These are phyloP conservation scores for Fonsecaea pugnacius DNA, from an alignment of 2,329 filamentous ascomycete species.

Conservation along the genomic window DNA sequence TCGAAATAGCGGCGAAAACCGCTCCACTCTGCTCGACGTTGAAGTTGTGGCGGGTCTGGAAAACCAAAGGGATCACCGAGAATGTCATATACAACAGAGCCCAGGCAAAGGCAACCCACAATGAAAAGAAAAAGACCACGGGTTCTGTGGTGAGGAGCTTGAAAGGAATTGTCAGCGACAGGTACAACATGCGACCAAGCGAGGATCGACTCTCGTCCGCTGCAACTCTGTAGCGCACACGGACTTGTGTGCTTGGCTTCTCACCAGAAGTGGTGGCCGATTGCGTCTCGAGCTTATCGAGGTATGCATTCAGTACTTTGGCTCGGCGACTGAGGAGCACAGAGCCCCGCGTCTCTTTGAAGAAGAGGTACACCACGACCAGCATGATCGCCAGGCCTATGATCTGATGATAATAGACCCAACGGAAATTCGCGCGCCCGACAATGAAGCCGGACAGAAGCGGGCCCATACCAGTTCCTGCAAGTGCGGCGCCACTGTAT, in stretches of 20 bases:
- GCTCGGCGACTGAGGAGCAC: slow-evolving; percentile 81
- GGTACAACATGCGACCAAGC: slow-evolving; percentile 33
- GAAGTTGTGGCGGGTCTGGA: slow-evolving; percentile 70
- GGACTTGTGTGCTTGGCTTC: neutral
- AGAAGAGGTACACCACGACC: slow-evolving; percentile 67
- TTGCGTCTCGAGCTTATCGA: slow-evolving; percentile 67
- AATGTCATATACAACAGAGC: slow-evolving; percentile 86
- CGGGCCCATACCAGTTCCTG: slow-evolving; percentile 80
- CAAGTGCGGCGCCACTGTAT: slow-evolving; percentile 77
- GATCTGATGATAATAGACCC: slow-evolving; percentile 86
- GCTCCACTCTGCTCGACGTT: slow-evolving; percentile 68
- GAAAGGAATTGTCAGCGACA: slow-evolving; percentile 38
- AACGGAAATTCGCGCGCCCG: slow-evolving; percentile 72
- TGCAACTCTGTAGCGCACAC: slow-evolving; percentile 34
- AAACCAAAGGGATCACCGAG: slow-evolving; percentile 77
- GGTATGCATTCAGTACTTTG: slow-evolving; percentile 74
- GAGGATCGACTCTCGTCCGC: slow-evolving; percentile 35
- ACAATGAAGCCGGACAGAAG: slow-evolving; percentile 72
- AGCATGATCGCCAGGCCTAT: slow-evolving; percentile 70
- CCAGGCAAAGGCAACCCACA: slow-evolving; percentile 92
- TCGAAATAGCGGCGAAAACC: slow-evolving; percentile 74
- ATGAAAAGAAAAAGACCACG: slow-evolving; percentile 72
- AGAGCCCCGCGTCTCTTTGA: slow-evolving; percentile 80
- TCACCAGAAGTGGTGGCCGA: slow-evolving; percentile 55
- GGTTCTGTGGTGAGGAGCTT: slow-evolving; percentile 65